Evolutionary conservation across 2,329 filamentous ascomycete species (phyloP).

Genomic region (Rhynchosporium agropyri): DNA sequence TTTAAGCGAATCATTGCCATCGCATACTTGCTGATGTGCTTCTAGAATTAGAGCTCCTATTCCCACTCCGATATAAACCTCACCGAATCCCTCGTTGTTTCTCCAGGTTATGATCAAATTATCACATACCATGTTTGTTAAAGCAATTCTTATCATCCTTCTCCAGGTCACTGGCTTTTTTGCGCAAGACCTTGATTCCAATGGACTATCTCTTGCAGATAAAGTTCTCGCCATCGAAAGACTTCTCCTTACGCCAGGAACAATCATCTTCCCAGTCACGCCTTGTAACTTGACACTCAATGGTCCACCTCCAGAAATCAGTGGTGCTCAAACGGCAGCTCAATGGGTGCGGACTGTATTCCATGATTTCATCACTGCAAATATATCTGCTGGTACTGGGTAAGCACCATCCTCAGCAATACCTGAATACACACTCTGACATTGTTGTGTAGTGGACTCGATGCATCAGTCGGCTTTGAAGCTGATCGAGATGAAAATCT

Average conservation of each 20-base stretch:
- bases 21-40: constrained; percentile 5
- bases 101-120: not conserved
- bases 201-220: constrained; percentile 26
- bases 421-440: not conserved
- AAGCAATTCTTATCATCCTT: constrained; percentile 11
- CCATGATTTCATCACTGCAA: constrained; percentile 61
- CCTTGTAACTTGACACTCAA: constrained; percentile 24
- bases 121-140: constrained; percentile 19
- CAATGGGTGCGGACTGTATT: constrained; percentile 64
- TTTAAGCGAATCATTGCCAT: not conserved
- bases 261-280: constrained; percentile 23
- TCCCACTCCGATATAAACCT: constrained; percentile 4
- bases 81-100: not conserved
- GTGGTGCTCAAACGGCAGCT: constrained; percentile 41
- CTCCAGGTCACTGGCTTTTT: constrained; percentile 20
- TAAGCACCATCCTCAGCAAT: constrained; percentile 39
- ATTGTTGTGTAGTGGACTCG: constrained; percentile 50
- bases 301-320: constrained; percentile 19
- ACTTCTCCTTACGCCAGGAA: constrained; percentile 22
- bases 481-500: constrained; percentile 45
- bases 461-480: constrained; percentile 44
- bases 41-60: not conserved
- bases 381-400: constrained; percentile 39
- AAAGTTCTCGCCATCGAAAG: constrained; percentile 27
- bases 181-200: constrained; percentile 20